A percentile compares a stretch with the other conserved stretches of the same genome.
Conservation (phyloP, 2,329 filamentous ascomycete genomes). For the Neoarthrinium moseri region DNA sequence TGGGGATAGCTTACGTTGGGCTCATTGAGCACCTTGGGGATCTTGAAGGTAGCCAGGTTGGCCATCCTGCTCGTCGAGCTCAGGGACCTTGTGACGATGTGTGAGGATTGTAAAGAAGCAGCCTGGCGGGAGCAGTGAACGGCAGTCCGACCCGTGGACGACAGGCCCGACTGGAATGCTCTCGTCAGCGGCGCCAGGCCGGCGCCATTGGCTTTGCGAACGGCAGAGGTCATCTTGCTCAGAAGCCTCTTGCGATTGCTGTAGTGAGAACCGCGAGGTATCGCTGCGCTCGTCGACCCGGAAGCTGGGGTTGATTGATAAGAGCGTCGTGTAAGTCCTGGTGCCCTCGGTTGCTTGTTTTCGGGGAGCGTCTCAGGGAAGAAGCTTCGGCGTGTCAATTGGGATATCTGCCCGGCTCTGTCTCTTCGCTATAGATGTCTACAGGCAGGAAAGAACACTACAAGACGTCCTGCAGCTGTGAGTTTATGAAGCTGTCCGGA, state of each 20-base stretch:
- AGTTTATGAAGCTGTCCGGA: slow-evolving; percentile 8
- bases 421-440: too few species aligned
- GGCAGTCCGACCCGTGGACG: neutral
- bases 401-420: too few species aligned
- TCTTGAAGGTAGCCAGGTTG: slow-evolving; percentile 80
- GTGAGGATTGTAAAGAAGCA: slow-evolving; percentile 12
- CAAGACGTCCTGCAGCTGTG: neutral
- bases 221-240: too few species aligned
- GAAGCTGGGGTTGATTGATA: too few species aligned
- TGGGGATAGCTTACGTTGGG: slow-evolving; percentile 77
- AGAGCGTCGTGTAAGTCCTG: too few species aligned
- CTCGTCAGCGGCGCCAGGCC: slow-evolving; percentile 15
- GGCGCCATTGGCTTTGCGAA: slow-evolving; percentile 18
- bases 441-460: too few species aligned
- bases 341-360: too few species aligned
- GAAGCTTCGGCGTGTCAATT: too few species aligned
- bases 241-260: too few species aligned
- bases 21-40: slow-evolving; percentile 85
- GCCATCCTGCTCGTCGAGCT: slow-evolving; percentile 37
- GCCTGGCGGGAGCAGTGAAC: neutral
- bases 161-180: slow-evolving; percentile 16
- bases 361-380: too few species aligned
- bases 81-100: slow-evolving; percentile 16
- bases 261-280: too few species aligned
- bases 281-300: too few species aligned